Percentiles rank a stretch among this genome's conserved stretches.
Evolutionary conservation across 1,139 yeast species (phyloP).

Genomic region (Pichia cactophila): DNA sequence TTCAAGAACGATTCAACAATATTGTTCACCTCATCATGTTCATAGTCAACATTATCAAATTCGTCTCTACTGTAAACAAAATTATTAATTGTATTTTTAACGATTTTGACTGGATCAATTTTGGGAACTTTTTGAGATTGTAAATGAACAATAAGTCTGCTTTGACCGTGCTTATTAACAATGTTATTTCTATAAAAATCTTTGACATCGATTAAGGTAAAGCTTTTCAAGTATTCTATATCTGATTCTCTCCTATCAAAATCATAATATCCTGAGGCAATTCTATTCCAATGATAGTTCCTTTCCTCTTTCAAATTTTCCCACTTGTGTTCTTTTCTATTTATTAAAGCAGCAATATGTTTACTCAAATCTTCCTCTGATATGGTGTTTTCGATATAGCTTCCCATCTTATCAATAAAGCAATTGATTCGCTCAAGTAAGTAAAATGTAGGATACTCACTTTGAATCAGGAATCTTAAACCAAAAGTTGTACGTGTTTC

Average conservation of each 20-base stretch:
- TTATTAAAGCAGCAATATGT: constrained; percentile 61
- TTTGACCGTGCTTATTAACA: constrained; percentile 29
- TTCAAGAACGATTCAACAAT: constrained; percentile 14
- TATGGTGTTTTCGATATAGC: constrained; percentile 13
- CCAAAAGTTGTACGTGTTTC: constrained; percentile 70
- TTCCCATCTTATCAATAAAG: constrained; percentile 37
- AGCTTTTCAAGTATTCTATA: constrained; percentile 44
- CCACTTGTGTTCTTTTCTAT: constrained; percentile 59
- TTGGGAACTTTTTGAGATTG: constrained; percentile 46
- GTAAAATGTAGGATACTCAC: constrained; percentile 70
- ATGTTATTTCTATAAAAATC: constrained; percentile 47
- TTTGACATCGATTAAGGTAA: constrained; percentile 52
- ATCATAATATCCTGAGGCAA: constrained; percentile 71
- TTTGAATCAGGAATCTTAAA: constrained; percentile 73
- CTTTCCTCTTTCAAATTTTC: constrained; percentile 78
- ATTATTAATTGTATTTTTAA: constrained; percentile 24
- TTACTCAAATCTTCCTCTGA: constrained; percentile 56
- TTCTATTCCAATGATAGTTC: constrained; percentile 54
- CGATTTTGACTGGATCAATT: constrained; percentile 14
- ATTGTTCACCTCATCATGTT: constrained; percentile 21
- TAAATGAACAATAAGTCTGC: constrained; percentile 59
- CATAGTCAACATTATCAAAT: constrained; percentile 22
- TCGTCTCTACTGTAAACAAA: constrained; percentile 23
- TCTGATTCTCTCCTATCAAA: constrained; percentile 53
- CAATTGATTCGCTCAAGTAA: constrained; percentile 70